Percentiles rank a stretch among this genome's conserved stretches.
Evolutionary conservation across 2,329 filamentous ascomycete species (phyloP).

Genomic region (Nothophaeocryptopus gaeumannii): DNA sequence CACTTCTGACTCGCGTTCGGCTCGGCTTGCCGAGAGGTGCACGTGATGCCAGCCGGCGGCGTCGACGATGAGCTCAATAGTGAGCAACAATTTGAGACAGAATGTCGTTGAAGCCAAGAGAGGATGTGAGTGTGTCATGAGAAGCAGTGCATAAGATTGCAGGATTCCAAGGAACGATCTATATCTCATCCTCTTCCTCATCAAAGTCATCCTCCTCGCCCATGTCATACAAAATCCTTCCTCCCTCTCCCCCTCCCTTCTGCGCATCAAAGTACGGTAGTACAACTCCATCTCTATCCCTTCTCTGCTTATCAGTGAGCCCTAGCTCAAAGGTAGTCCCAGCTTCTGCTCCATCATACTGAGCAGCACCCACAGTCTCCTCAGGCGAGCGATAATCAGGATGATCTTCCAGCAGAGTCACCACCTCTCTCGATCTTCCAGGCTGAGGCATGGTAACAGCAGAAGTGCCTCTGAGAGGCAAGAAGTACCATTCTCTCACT

Average conservation of each 20-base stretch:
- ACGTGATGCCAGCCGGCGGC: too few species aligned
- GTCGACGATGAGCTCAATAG: too few species aligned
- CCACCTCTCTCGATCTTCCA: conserved; percentile 34
- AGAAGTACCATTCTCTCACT: conserved; percentile 66
- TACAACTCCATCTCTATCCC: conserved; percentile 83
- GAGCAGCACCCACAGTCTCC: conserved; percentile 36
- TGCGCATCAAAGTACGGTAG: conserved; percentile 97
- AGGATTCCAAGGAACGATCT: neutral
- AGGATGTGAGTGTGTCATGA: too few species aligned
- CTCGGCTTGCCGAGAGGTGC: too few species aligned
- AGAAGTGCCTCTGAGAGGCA: conserved; percentile 43
- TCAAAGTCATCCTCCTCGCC: conserved; percentile 95
- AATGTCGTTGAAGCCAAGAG: too few species aligned
- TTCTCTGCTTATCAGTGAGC: conserved; percentile 84
- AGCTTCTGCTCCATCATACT: conserved; percentile 51
- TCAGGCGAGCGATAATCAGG: conserved; percentile 59
- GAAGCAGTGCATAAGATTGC: too few species aligned
- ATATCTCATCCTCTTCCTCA: conserved; percentile 92
- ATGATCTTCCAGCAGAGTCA: conserved; percentile 71
- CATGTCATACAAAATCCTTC: conserved; percentile 95
- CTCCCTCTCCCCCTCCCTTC: conserved; percentile 76
- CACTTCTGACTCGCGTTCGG: too few species aligned
- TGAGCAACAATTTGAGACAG: too few species aligned
- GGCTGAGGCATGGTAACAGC: conserved; percentile 24
- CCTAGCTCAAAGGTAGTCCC: conserved; percentile 81